Base-by-base conservation (phyloP, 73 alveolate species). In the Paramecium biaurelia region DNA sequence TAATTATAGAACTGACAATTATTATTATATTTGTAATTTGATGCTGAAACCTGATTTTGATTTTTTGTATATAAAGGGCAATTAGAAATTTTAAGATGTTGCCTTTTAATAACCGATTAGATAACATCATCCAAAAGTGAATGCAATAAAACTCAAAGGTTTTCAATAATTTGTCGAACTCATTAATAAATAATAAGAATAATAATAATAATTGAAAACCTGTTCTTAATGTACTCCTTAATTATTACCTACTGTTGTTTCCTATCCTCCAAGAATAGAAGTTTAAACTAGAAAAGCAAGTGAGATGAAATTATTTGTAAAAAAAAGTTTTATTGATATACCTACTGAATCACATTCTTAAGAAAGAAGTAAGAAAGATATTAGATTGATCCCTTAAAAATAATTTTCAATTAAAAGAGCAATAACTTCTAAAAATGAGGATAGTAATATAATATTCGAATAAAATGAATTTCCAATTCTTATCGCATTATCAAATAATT, bases 211-310 rank as follows among this genome's bases (percentile, higher is more conserved):
- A 41, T 32, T 12, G 18, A 37, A 37, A 11, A 37, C 32, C 18
- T 74, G 87, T 41, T 37, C 87, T n/a, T 34, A 74, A 23, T 41
- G 87, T 18, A 9, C 63, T 12, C 57, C 87, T 37, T 41, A 37
- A 20, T 41, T 41, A 3, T 20, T 37, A 34, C 67, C 59, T 4
- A 34, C 87, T 15, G 87, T 74, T 10, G 20, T 74, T n/a, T 74
- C 67, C 5, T 74, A 74, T 37, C 87, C 87, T 3, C 87, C 87
- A 34, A 28, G 67, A 74, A 41, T 74, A 41, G 87, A 74, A 74
- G 12, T 74, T 32, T 41, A 74, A 41, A 34, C 56, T 1, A 74
- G 87, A 41, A 74, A 74, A 41, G 57, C 57, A 34, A 37, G 57
- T 37, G 87, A 74, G 32, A 34, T 37, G 58, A 74, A 74, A 74